Base-by-base conservation (phyloP, 306 rosid genomes). In the Mucuna pruriens region DNA sequence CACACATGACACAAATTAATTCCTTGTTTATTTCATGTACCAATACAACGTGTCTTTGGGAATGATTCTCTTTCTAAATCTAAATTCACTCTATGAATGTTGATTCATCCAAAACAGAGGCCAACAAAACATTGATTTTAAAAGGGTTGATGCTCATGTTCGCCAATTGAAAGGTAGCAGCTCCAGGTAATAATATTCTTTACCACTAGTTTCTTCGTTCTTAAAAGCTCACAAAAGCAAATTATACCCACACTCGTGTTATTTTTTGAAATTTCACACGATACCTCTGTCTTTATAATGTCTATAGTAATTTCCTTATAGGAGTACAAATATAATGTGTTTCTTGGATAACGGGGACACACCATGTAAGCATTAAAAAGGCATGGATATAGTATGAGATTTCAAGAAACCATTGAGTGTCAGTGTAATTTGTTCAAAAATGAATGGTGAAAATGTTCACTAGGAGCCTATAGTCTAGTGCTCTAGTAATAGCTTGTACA, bases 131-230 rank as follows among this genome's bases (percentile, higher is more conserved):
- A 78, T 89, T 74, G 92, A 94, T 88, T 92, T 86, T 40, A 90
- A 45, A 76, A 90, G 71, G 82, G 83, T 94, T 57, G 98, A 90
- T 85, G 83, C 91, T 52, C 76, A 85, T 81, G 91, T 94, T 90
- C 97, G 91, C 78, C 97, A 92, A 85, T 51, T 94, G 88, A 94
- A 91, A 86, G 98, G 98, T 39, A 91, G 98, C 89, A 94, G 97
- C 85, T 90, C 98, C 84, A 91, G 97, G 98, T 94, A 87, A 60
- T 6, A 34, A 62, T 19, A 55, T 8, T 58, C 38, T n/a, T 36
- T 13, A 34, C 42, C 51, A 16, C 74, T 60, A 69, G n/a, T 29
- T 52, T 29, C 68, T 25, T 23, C 81, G 46, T 75, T 36, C 61
- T 19, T 67, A 3, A 45, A 75, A 67, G 22, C 51, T 23, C 31